These are phyloP conservation scores for Malus orientalis DNA, from an alignment of 306 rosid genomes.

Conservation along the genomic window DNA sequence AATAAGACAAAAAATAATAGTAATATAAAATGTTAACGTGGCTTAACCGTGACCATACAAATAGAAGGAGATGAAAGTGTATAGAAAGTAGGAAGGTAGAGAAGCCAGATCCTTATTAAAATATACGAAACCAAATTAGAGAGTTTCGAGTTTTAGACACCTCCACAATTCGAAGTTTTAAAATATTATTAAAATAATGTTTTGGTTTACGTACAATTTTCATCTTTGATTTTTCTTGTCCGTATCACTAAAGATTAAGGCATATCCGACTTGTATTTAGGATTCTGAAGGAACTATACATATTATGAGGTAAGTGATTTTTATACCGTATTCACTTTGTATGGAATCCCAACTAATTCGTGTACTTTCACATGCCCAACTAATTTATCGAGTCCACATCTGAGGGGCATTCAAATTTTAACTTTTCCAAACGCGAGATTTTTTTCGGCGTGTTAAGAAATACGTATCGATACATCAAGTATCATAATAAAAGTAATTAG, in stretches of 20 bases:
- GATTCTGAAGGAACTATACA: not conserved
- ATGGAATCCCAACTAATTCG: not conserved
- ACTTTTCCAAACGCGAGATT: no score
- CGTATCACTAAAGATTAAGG: not conserved
- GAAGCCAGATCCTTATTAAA: not conserved
- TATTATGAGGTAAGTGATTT: no score
- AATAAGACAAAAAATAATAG: no score
- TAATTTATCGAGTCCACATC: not conserved
- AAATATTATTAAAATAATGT: not conserved
- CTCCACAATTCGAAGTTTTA: not conserved
- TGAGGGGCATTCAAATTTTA: not conserved
- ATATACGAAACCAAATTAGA: not conserved
- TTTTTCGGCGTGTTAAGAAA: rapidly evolving
- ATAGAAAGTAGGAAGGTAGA: no score
- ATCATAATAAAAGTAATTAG: rapidly evolving
- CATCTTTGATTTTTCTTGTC: not conserved
- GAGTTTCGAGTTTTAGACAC: not conserved
- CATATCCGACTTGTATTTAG: not conserved
- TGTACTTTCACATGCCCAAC: not conserved
- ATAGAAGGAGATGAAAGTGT: no score
- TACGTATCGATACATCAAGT: rapidly evolving
- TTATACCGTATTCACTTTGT: not conserved
- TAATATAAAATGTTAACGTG: no score
- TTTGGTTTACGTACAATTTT: not conserved
- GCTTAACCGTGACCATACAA: no score